Base-by-base conservation (phyloP, 306 rosid genomes). In the Inga oerstediana region DNA sequence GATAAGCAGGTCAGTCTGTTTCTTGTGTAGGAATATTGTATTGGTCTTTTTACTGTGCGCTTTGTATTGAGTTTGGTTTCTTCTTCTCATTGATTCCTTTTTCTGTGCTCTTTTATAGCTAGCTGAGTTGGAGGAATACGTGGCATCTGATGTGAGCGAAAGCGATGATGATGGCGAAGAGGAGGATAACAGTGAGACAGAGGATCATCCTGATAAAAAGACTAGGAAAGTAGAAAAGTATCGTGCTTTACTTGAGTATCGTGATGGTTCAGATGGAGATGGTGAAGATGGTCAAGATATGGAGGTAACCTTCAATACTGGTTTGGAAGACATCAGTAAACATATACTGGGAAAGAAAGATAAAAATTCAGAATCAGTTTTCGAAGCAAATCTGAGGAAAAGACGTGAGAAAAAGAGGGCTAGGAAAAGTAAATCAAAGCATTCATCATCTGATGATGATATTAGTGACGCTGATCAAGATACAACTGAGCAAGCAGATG, bases 281-380 rank as follows among this genome's bases (percentile, higher is more conserved):
- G 89, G 78, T 13, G 92, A 83, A 43, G 88, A 76, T 73, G 89
- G 45, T 70, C 91, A 89, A 87, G 93, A 96, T 82, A 92, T 96
- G 99, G 98, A 94, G 90, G 91, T 96, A 71, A 96, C 98, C 67
- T 96, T 96, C 86, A 96, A 94, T 81, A 85, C 98, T 49, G 97
- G 91, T 79, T 87, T 96, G 85, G 95, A 96, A 85, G 97, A 96
- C 86, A 79, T 93, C 79, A 94, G 97, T 84, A 96, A 91, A 87
- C 94, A 85, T 79, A 90, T 92, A 66, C 82, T 90, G 72, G 95
- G 92, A 89, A 91, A 92, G 97, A 93, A 85, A 87, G 97, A 90
- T 85, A 87, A 84, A 87, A 82, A 89, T 69, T 87, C 94, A 69
- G 93, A 92, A 85, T 89, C 99, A 49, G 90, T 90, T 67, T 96